phyloP scores from a whole-genome alignment of 306 rosid genomes.

The Quercus berberidifolia region DNA sequence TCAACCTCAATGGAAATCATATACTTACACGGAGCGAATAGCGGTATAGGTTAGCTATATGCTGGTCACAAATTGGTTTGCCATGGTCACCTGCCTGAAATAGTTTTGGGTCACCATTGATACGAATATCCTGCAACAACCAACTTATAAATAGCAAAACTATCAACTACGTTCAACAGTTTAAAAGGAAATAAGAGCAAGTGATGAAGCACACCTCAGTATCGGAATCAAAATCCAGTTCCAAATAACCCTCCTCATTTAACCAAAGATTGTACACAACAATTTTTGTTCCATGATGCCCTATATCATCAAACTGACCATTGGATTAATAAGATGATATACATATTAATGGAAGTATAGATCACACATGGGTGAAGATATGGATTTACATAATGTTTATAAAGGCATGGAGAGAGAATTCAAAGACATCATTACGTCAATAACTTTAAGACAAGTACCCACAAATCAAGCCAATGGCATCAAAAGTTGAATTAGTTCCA shows the following conservation, averaged over 20 bases:
- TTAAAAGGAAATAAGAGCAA: neutral
- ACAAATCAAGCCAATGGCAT: no score
- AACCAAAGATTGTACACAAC: constrained; percentile 49
- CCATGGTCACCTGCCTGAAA: constrained; percentile 16
- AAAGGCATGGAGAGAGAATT: no score
- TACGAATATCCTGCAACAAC: constrained; percentile 40
- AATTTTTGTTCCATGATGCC: constrained; percentile 50
- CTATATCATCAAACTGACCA: constrained; percentile 47
- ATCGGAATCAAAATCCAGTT: constrained; percentile 45
- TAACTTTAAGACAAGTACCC: no score
- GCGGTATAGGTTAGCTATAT: constrained; percentile 36
- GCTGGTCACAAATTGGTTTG: constrained; percentile 30
- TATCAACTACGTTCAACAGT: neutral
- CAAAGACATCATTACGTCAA: no score
- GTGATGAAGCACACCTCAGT: constrained; percentile 30
- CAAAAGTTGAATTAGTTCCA: no score
- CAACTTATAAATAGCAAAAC: neutral
- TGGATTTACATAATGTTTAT: no score
- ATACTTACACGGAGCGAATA: constrained; percentile 50
- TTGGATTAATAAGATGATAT: no score
- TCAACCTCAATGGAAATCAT: neutral
- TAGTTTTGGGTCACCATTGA: constrained; percentile 20
- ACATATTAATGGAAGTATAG: no score
- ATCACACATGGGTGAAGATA: no score
- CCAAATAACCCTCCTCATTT: constrained; percentile 29